Conservation (phyloP, 2,329 filamentous ascomycete species). For the Pyrenophora teres region DNA sequence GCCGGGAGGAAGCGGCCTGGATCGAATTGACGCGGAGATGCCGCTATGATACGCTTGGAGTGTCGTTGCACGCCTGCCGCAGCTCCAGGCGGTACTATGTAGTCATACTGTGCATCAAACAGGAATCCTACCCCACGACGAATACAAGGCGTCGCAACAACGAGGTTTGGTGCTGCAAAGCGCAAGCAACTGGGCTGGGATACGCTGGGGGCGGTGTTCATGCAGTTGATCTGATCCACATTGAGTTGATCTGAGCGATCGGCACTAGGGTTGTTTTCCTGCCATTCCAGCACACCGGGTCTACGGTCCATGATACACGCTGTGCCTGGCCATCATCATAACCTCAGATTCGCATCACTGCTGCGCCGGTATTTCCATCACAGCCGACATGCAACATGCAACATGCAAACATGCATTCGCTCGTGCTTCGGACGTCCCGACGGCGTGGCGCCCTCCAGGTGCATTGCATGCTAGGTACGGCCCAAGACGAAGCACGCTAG, state of each 20-base stretch:
- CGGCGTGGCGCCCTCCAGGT: slow-evolving; percentile 6
- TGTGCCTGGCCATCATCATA: neutral
- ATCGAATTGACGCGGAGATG: slow-evolving; percentile 21
- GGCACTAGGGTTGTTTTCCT: slow-evolving; percentile 20
- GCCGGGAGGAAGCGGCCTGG: slow-evolving; percentile 15
- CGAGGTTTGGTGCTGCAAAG: neutral
- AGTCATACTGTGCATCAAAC: slow-evolving; percentile 11
- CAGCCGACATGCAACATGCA: too few species aligned
- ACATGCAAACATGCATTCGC: neutral
- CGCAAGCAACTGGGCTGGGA: neutral
- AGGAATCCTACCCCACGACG: slow-evolving; percentile 3
- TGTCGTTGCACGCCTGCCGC: slow-evolving; percentile 11
- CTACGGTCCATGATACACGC: slow-evolving; percentile 9
- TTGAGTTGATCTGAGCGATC: slow-evolving; percentile 12
- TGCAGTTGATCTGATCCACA: neutral
- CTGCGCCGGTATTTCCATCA: neutral
- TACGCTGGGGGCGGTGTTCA: neutral
- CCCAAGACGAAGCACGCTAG: slow-evolving; percentile 1
- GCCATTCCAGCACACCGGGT: slow-evolving; percentile 2
- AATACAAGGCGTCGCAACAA: neutral
- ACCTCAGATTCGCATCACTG: neutral
- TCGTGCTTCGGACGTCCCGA: slow-evolving; percentile 12
- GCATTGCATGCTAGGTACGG: slow-evolving; percentile 2
- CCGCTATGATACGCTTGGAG: slow-evolving; percentile 12
- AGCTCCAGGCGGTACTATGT: slow-evolving; percentile 9